phyloP scores from a whole-genome alignment of 768 basidiomycete genomes.

The Lactarius evosmus region DNA sequence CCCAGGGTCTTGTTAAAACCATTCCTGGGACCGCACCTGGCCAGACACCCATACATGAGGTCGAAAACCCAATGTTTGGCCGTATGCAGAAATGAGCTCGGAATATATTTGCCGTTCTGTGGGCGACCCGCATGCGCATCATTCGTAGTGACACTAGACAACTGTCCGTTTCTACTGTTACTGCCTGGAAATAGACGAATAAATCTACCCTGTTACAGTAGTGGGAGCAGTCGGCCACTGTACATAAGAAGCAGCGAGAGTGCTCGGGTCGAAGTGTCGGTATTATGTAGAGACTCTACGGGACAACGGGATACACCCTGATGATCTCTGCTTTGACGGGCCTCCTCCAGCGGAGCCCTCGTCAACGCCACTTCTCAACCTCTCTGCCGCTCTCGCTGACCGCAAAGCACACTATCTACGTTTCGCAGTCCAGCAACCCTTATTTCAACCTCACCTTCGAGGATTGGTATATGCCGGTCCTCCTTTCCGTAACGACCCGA shows the following conservation, averaged over 20 bases:
- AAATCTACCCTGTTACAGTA: background rate
- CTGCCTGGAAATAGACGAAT: background rate
- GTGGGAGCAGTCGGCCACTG: background rate
- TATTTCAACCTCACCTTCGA: slow-evolving; percentile 90
- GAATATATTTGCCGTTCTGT: background rate
- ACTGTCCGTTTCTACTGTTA: slow-evolving; percentile 5
- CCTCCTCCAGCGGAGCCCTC: slow-evolving; percentile 15
- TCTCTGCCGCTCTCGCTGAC: slow-evolving; percentile 1
- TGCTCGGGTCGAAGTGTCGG: too few relatives aligned
- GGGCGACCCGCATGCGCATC: background rate
- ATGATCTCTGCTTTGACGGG: slow-evolving; percentile 33
- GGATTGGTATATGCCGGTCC: slow-evolving; percentile 62
- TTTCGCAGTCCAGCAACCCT: slow-evolving; percentile 76
- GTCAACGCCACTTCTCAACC: slow-evolving; percentile 14
- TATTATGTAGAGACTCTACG: background rate
- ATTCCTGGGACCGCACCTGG: slow-evolving; percentile 88
- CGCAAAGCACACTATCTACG: slow-evolving; percentile 52
- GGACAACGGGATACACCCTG: background rate
- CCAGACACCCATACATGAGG: slow-evolving; percentile 83
- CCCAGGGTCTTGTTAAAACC: slow-evolving; percentile 82
- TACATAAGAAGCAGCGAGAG: background rate
- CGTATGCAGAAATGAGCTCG: slow-evolving; percentile 71
- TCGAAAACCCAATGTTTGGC: slow-evolving; percentile 78
- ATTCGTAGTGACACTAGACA: slow-evolving; percentile 17
- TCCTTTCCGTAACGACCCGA: slow-evolving; percentile 32